phyloP scores from a whole-genome alignment of 169 alveolate genomes.

The Eimeria necatrix region DNA sequence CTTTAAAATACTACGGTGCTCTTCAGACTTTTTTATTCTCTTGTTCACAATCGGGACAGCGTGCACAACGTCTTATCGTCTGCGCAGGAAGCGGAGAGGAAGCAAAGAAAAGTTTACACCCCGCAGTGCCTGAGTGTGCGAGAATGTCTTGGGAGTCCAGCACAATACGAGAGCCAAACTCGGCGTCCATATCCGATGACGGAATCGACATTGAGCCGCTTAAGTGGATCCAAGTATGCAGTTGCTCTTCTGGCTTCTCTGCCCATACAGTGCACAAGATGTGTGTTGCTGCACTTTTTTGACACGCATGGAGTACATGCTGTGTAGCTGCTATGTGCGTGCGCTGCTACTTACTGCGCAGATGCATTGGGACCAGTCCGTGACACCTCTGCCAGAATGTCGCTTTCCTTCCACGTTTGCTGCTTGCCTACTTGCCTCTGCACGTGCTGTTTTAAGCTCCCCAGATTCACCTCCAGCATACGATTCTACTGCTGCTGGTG shows the following conservation, averaged over 20 bases:
- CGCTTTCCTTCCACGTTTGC: constrained; percentile 76
- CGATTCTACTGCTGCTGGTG: constrained; percentile 39
- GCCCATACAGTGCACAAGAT: not conserved
- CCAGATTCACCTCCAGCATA: not conserved
- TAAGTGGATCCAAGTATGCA: constrained; percentile 10
- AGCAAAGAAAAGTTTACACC: not conserved
- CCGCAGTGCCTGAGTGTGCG: not conserved
- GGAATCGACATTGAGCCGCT: constrained; percentile 35
- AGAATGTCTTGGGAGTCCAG: constrained; percentile 47
- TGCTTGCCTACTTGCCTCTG: constrained; percentile 74
- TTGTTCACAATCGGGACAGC: too few relatives aligned
- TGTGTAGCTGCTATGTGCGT: not conserved
- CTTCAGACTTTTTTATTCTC: too few relatives aligned
- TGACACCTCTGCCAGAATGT: constrained; percentile 61
- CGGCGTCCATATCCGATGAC: constrained; percentile 6
- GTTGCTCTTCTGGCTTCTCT: not conserved
- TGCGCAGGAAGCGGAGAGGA: constrained; percentile 19
- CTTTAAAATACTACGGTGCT: too few relatives aligned
- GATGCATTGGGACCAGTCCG: constrained; percentile 80
- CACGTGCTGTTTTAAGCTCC: constrained; percentile 33
- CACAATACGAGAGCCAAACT: not conserved
- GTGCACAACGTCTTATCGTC: not conserved
- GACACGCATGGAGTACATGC: not conserved
- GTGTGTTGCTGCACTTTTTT: not conserved
- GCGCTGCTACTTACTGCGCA: not conserved